Base-by-base conservation (phyloP, 2,329 filamentous ascomycete species). In the Blastomyces silverae region DNA sequence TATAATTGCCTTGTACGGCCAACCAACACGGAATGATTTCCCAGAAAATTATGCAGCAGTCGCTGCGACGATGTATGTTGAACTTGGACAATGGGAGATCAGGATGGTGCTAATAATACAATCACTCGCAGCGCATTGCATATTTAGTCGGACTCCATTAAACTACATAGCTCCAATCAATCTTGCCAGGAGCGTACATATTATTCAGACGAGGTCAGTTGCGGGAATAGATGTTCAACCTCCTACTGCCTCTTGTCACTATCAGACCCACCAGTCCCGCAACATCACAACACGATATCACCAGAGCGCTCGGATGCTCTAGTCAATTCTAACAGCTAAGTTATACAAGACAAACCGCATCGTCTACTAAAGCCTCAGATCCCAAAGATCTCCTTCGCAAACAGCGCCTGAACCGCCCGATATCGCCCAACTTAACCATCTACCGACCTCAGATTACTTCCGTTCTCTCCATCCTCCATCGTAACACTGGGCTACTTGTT, bases 391-490 rank as follows among this genome's bases (percentile, higher is more conserved):
- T 95, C 78, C 90, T 96, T 74, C 87, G 85, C 72, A 81, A 85
- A 73, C 92, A 97, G 82, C 92, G 92, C 73, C 83, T 88, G 62
- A 79, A 83, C 73, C 92, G 92, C 60, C 92, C 92, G 75, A 83
- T 96, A 71, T 84, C 91, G 48, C 92, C 92, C 64, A 91, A 97
- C 76, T 85, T 97, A 68, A 76, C 80, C 73, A 92, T 95, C 84
- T 97, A 97, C 86, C 84, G 86, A 78, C 85, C 88, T 66, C 87
- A 90, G 78, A 89, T 96, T 79, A 94, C 90, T 71, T 96, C 87
- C 87, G 88, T 90, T 77, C 83, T 83, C 70, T 87, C 87, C 70
- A 86, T 82, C 65, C 83, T 90, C 79, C 89, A 91, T 81, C 91
- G 92, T 73, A 86, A 96, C 80, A 93, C 91, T 25, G 92, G 91